phyloP scores from a whole-genome alignment of 192 early-diverging fungal species.

The Podila minutissima region DNA sequence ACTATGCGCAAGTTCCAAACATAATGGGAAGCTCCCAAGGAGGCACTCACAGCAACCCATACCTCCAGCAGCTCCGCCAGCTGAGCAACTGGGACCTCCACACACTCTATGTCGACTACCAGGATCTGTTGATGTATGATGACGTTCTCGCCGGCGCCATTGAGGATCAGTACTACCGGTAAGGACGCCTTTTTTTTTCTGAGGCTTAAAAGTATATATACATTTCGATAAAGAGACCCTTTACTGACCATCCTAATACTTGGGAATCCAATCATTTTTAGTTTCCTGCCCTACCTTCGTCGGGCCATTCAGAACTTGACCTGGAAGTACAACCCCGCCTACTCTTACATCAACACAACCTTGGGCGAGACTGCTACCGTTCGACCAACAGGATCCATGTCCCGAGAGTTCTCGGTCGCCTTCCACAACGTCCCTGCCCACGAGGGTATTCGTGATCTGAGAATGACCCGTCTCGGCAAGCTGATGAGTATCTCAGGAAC shows the following conservation, averaged over 20 bases:
- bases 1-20: conserved; percentile 24
- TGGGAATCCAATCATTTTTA: not conserved
- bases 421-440: conserved; percentile 70
- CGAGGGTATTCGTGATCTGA: conserved; percentile 84
- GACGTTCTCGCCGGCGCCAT: conserved; percentile 71
- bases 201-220: not conserved
- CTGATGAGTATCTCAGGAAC: conserved; percentile 89
- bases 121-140: conserved; percentile 67
- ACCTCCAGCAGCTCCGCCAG: conserved; percentile 71
- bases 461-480: conserved; percentile 84
- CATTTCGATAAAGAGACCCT: no score
- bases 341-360: conserved; percentile 60
- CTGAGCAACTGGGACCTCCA: conserved; percentile 68
- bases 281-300: conserved; percentile 76
- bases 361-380: conserved; percentile 38
- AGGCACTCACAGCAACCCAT: conserved; percentile 40
- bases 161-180: conserved; percentile 72
- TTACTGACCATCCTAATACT: no score
- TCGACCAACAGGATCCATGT: conserved; percentile 53
- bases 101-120: conserved; percentile 78
- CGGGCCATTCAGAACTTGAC: conserved; percentile 86
- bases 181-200: not conserved
- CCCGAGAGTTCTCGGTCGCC: conserved; percentile 81
- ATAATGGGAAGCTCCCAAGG: conserved; percentile 25
- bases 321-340: conserved; percentile 71